Base-by-base conservation (phyloP, 257 asterid species). In the Mitragyna speciosa region DNA sequence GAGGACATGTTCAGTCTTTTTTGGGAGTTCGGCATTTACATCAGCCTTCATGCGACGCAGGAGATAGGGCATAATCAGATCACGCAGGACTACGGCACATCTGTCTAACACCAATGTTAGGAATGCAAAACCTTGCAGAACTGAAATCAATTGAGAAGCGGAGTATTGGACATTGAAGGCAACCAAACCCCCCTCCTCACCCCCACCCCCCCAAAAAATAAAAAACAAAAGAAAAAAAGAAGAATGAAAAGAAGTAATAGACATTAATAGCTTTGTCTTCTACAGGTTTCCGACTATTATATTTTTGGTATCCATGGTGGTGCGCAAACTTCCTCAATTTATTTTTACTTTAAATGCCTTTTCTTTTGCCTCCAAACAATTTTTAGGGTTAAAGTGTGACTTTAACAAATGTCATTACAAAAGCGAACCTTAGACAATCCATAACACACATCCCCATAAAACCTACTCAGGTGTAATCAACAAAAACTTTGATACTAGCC, bases 41-140 rank as follows among this genome's bases (percentile, higher is more conserved):
- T 93, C 99, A 48, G 89, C 92, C 87, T 96, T 96, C 99, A 93
- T 94, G 78, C 99, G 93, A 70, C 98, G 95, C 31, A 96, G 94
- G 84, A 96, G 99, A 83, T 96, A 96, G 84, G 99, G 99, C 98
- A 96, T 94, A 89, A 96, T 89, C 86, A 96, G 79, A 87, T 96
- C 99, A 81, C 99, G 99, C 79, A 94, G 88, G 73, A 94, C 97
- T 52, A 94, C 98, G 72, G 99, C 98, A 84, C 99, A 96, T 87
- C 99, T 93, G 94, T 81, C 82, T 10, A 82, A 73, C 41, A 20
- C 65, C 59, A 69, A 79, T 76, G n/a, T 78, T 75, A 67, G 73
- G 72, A 39, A 11, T 39, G 48, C 28, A 70, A 66, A 73, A 10
- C 33, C 31, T n/a, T 64, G 24, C 77, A 72, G 45, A 31, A 39